Evolutionary conservation across 163 green algal species (phyloP).

Genomic region (Volvox carteri): DNA sequence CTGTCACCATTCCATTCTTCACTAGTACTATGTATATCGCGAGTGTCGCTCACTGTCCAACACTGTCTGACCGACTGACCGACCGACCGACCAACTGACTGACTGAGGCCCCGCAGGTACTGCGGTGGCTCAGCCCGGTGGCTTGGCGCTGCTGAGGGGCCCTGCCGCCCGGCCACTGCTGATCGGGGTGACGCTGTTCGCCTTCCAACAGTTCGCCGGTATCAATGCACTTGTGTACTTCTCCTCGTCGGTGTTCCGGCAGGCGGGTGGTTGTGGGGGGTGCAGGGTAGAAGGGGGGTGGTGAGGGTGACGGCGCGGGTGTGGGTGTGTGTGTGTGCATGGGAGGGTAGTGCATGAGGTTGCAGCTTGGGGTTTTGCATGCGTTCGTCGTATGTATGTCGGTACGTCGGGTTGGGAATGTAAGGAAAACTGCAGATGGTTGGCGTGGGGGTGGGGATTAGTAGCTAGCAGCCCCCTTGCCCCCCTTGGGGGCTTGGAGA

Average conservation of each 20-base stretch:
- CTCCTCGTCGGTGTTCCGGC: conserved; percentile 91
- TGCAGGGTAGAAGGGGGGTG: neutral
- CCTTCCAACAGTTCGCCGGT: conserved; percentile 96
- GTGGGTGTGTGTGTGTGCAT: neutral
- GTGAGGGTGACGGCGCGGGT: neutral
- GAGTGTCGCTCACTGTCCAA: neutral
- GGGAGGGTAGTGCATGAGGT: neutral
- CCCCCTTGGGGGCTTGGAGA: too few species aligned
- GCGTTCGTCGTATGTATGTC: too few species aligned
- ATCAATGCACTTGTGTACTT: conserved; percentile 99
- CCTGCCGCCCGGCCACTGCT: conserved; percentile 61
- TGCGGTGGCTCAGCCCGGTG: conserved; percentile 20
- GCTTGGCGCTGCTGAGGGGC: conserved; percentile 45
- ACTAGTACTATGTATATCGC: too few species aligned
- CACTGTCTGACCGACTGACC: neutral
- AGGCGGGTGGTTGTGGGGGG: conserved; percentile 62
- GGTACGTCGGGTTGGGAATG: too few species aligned
- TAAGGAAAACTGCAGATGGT: too few species aligned
- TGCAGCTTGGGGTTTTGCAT: too few species aligned
- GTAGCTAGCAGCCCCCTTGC: too few species aligned
- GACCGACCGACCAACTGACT: too few species aligned
- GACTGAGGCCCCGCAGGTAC: neutral
- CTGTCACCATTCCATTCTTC: too few species aligned
- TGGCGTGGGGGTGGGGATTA: too few species aligned
- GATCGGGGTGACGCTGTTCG: conserved; percentile 88